Conservation (phyloP, 805 yeast genomes). For the Ogataea chonburiensis region DNA sequence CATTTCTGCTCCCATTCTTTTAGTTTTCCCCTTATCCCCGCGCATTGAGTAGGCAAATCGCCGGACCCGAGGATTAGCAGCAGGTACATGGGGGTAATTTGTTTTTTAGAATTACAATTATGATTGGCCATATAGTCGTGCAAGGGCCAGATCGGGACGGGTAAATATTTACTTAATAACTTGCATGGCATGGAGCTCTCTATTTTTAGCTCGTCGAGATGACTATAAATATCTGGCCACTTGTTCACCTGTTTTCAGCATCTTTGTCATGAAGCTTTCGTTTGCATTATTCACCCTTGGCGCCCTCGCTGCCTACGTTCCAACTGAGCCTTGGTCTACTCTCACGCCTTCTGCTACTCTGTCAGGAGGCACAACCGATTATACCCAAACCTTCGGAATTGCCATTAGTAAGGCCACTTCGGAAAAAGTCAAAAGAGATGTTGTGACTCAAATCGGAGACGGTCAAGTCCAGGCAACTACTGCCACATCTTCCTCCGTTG, state of each 20-base stretch:
- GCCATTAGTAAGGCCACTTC: slow-evolving; percentile 54
- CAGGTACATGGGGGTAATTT: neutral
- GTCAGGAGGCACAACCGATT: slow-evolving; percentile 56
- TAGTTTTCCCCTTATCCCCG: slow-evolving; percentile 1
- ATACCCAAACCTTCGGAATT: slow-evolving; percentile 62
- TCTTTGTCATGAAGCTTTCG: slow-evolving; percentile 7
- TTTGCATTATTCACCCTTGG: slow-evolving; percentile 40
- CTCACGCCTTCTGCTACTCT: slow-evolving; percentile 61
- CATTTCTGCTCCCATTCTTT: slow-evolving; percentile 4
- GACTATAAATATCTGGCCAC: slow-evolving; percentile 39
- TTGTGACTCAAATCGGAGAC: slow-evolving; percentile 39
- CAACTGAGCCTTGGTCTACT: slow-evolving; percentile 68
- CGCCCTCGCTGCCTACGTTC: slow-evolving; percentile 61
- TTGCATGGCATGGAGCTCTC: slow-evolving; percentile 4
- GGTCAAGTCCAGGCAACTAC: slow-evolving; percentile 31
- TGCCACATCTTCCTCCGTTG: slow-evolving; percentile 34
- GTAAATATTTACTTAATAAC: slow-evolving; percentile 8
- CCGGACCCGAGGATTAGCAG: slow-evolving; percentile 9
- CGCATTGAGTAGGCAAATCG: slow-evolving; percentile 5
- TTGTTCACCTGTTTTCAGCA: neutral
- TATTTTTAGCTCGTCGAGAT: slow-evolving; percentile 30
- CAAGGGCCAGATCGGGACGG: slow-evolving; percentile 5
- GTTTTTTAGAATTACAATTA: neutral
- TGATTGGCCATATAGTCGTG: slow-evolving; percentile 7
- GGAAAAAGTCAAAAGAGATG: slow-evolving; percentile 33